phyloP scores from a whole-genome alignment of 352 stramenopile genomes.

The Globisporangium heterothallicum region DNA sequence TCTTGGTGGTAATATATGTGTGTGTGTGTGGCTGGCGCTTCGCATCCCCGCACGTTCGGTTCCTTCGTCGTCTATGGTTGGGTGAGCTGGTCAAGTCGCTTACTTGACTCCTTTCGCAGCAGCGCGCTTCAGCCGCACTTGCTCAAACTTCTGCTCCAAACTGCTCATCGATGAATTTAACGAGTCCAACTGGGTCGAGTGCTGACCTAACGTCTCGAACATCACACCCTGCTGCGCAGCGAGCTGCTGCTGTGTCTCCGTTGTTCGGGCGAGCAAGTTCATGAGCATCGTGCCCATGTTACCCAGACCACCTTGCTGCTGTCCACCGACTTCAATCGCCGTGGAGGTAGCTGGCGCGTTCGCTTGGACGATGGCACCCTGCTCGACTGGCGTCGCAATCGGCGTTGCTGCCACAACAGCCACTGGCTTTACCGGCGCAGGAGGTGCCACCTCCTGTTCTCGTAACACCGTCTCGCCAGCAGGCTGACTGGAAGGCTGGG shows the following conservation, averaged over 20 bases:
- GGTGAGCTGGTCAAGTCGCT: background rate
- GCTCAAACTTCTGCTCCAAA: slow-evolving; percentile 72
- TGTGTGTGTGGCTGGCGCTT: background rate
- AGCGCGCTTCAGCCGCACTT: slow-evolving; percentile 59
- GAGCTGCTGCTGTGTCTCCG: slow-evolving; percentile 83
- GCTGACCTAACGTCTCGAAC: slow-evolving; percentile 82
- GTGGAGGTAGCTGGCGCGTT: slow-evolving; percentile 36
- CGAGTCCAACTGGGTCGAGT: slow-evolving; percentile 75
- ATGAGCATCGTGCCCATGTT: slow-evolving; percentile 89
- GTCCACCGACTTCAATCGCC: slow-evolving; percentile 56
- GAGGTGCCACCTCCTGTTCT: slow-evolving; percentile 32
- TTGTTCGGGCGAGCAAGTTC: slow-evolving; percentile 79
- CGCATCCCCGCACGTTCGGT: too few relatives aligned
- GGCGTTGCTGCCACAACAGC: slow-evolving; percentile 17
- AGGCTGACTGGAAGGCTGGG: slow-evolving; percentile 31
- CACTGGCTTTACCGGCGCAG: slow-evolving; percentile 23
- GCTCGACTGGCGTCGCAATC: slow-evolving; percentile 17
- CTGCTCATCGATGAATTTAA: slow-evolving; percentile 70
- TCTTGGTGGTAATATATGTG: slow-evolving; percentile 9
- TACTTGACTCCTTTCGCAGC: slow-evolving; percentile 12
- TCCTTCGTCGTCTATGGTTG: slow-evolving; percentile 6
- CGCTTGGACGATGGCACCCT: slow-evolving; percentile 39
- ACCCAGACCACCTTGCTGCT: slow-evolving; percentile 55
- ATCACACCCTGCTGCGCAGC: slow-evolving; percentile 81
- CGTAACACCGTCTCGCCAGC: slow-evolving; percentile 51